Conservation (phyloP, 345 rosid species). For the Clarkia xantiana region DNA sequence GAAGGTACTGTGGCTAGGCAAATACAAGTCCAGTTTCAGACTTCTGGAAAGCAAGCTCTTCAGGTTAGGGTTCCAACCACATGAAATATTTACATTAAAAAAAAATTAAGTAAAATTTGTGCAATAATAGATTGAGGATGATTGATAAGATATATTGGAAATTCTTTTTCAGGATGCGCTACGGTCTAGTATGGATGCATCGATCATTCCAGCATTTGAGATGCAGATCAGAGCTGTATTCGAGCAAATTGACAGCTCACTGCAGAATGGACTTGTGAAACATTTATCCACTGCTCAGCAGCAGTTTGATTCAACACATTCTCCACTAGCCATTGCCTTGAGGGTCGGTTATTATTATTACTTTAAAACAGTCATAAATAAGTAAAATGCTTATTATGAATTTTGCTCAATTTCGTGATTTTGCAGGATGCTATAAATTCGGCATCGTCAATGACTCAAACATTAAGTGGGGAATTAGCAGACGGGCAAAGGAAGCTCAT, state of each 20-base stretch:
- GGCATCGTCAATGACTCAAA: conserved; percentile 41
- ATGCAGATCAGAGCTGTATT: conserved; percentile 66
- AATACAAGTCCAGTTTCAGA: conserved; percentile 82
- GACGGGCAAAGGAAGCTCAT: conserved; percentile 48
- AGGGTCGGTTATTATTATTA: conserved; percentile 16
- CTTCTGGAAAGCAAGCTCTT: conserved; percentile 85
- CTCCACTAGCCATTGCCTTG: conserved; percentile 41
- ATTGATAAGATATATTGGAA: not conserved
- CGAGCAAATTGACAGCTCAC: conserved; percentile 49
- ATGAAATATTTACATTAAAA: too few species aligned
- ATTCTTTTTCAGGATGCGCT: conserved; percentile 39
- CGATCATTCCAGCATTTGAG: conserved; percentile 61
- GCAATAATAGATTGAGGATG: too few species aligned
- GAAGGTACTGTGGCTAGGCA: conserved; percentile 71
- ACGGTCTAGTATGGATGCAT: conserved; percentile 49
- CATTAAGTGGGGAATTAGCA: conserved; percentile 51
- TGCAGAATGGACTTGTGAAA: conserved; percentile 45
- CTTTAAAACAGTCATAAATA: too few species aligned
- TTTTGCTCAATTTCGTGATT: not conserved
- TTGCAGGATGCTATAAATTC: conserved; percentile 52
- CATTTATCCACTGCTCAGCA: conserved; percentile 51
- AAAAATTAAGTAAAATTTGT: too few species aligned
- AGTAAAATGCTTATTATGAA: too few species aligned
- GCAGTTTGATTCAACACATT: conserved; percentile 49
- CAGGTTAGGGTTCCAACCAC: conserved; percentile 29